These are phyloP conservation scores for Cryptococcus wingfieldii DNA, from an alignment of 1,284 basidiomycete genomes.

Conservation along the genomic window DNA sequence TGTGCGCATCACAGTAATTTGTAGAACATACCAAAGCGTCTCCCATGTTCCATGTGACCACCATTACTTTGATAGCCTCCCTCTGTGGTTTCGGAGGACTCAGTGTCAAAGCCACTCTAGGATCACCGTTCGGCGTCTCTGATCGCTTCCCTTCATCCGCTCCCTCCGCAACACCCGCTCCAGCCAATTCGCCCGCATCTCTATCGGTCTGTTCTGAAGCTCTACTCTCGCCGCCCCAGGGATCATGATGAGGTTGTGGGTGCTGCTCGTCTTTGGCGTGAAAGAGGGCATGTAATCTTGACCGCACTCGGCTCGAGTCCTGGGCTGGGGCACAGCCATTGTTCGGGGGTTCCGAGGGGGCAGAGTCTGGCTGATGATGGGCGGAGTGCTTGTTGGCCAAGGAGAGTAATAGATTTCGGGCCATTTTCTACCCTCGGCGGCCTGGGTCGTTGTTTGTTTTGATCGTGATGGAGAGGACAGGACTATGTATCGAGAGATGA, in stretches of 20 bases:
- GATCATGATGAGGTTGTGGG: neutral
- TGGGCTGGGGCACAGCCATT: neutral
- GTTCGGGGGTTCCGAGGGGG: neutral
- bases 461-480: neutral
- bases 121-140: neutral
- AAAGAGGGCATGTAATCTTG: neutral
- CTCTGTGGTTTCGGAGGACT: slow-evolving; percentile 16
- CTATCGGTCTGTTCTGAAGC: neutral
- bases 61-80: slow-evolving; percentile 51
- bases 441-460: neutral
- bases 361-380: neutral
- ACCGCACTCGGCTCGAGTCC: neutral
- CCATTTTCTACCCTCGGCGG: neutral
- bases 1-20: neutral
- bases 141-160: neutral
- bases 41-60: slow-evolving; percentile 55
- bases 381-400: neutral
- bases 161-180: neutral
- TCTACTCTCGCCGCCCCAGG: no score
- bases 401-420: neutral
- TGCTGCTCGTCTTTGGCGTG: neutral
- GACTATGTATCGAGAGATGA: no score
- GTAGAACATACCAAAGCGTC: slow-evolving; percentile 45
- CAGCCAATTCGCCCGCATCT: neutral
- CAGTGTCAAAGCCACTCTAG: neutral